Evolutionary conservation across 768 basidiomycete genomes (phyloP), one percentile per base, ranked within the genome.

Genomic region (Russula vinacea): DNA sequence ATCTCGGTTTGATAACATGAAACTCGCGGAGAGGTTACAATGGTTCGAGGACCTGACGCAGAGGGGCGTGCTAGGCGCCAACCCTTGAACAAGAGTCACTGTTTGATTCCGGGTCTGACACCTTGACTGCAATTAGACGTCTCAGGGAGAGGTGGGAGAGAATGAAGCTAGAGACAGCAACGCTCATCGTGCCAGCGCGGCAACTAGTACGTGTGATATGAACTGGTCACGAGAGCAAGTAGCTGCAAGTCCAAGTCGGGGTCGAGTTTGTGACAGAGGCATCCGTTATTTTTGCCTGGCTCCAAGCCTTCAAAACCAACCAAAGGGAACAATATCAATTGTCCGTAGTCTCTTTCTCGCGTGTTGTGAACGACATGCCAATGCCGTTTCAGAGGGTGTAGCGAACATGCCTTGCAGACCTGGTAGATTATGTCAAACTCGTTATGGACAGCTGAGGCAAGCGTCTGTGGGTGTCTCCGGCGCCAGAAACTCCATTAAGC

Each of bases 391-490:
- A 88, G 86, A 77, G 72, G 82, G 6, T 82, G 83, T 62, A 80
- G 75, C 56, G 82, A 84, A 59, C 75, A 82, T 56, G 79, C 71
- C 56, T 71, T 83, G 52, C 76, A 75, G 32, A 78, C 81, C 60
- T 79, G 1, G 79, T 87, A 56, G 89, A 91, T 75, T 90, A 90
- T 71, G 82, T 86, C 58, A 89, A 86, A 67, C 87, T 88, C 64
- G 81, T 85, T 66, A 86, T 85, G 70, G 87, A 90, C 72, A 89
- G 86, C 64, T 90, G 88, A 85, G 80, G 47, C 85, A 88, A 70
- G 82, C 85, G 19, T 87, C 87, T 32, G 89, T 89, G 70, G 54
- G 85, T 74, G 26, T 59, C 58, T 47, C 66, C 19, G n/a, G n/a
- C 5, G 29, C 29, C 29, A 29, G 29, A 5, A 29, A 29, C 29